phyloP scores from a whole-genome alignment of 257 asterid species.

The Linaria vulgaris region DNA sequence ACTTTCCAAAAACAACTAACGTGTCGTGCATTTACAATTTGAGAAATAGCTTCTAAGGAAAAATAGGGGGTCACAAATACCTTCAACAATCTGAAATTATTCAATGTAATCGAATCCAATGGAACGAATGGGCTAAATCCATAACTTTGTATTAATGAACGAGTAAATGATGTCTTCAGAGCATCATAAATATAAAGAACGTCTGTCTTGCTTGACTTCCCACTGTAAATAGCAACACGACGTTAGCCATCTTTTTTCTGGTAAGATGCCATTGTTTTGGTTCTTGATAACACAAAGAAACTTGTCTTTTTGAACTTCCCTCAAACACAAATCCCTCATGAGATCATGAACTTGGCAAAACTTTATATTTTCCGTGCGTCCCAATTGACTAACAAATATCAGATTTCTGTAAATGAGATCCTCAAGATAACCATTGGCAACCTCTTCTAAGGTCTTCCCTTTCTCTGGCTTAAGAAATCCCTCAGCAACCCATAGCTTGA shows the following conservation, averaged over 20 bases:
- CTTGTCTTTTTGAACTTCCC: conserved; percentile 1
- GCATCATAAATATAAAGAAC: neutral
- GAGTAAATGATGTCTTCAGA: neutral
- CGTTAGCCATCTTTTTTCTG: neutral
- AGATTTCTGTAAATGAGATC: conserved; percentile 30
- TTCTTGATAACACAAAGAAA: neutral
- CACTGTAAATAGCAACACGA: neutral
- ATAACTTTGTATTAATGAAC: neutral
- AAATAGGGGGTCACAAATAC: no score
- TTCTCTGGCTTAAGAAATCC: conserved; percentile 19
- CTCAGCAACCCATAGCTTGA: conserved; percentile 34
- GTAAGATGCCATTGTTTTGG: neutral
- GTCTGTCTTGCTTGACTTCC: no score
- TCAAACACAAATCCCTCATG: neutral
- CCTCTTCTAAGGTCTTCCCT: conserved; percentile 30
- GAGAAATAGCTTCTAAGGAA: neutral
- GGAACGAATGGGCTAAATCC: no score
- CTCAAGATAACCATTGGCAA: conserved; percentile 20
- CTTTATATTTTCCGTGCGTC: conserved; percentile 15
- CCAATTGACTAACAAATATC: conserved; percentile 8
- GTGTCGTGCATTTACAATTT: neutral
- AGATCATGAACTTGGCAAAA: conserved; percentile 32
- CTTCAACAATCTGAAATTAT: no score
- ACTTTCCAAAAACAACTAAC: neutral
- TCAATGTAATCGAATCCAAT: no score